These are phyloP conservation scores for Colletotrichum horii DNA, from an alignment of 2,329 filamentous ascomycete genomes.

Conservation along the genomic window DNA sequence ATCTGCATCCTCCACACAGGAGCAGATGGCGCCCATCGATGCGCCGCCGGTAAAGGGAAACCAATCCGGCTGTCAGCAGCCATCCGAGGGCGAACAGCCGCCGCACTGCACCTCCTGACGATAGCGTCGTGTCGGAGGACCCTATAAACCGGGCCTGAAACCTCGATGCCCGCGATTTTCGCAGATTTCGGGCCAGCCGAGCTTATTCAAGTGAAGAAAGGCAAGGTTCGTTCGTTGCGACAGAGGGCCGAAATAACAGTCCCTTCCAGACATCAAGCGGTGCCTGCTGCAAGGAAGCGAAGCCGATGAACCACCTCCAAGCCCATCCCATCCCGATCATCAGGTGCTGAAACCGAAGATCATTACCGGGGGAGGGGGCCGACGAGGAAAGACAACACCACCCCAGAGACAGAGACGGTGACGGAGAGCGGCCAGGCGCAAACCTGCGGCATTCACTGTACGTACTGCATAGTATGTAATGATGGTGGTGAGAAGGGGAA, in stretches of 20 bases:
- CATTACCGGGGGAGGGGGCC: background rate
- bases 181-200: background rate
- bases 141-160: background rate
- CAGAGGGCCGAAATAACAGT: background rate
- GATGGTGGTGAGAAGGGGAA: background rate
- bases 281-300: background rate
- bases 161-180: background rate
- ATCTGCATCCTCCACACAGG: background rate
- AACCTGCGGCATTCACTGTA: background rate
- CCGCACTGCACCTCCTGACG: conserved; percentile 1
- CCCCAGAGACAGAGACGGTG: background rate
- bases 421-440: background rate
- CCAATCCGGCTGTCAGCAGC: background rate
- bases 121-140: conserved; percentile 2
- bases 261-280: background rate
- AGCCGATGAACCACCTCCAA: conserved; percentile 1
- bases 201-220: background rate
- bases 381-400: background rate
- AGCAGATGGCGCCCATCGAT: background rate
- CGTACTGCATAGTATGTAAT: background rate
- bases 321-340: conserved; percentile 10
- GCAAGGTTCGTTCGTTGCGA: background rate
- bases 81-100: background rate
- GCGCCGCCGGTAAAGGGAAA: background rate
- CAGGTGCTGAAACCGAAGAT: conserved; percentile 18